A percentile compares a stretch with the other conserved stretches of the same genome.
These are phyloP conservation scores for Chaetomium fimeti DNA, from an alignment of 495 filamentous ascomycete genomes.

Conservation along the genomic window DNA sequence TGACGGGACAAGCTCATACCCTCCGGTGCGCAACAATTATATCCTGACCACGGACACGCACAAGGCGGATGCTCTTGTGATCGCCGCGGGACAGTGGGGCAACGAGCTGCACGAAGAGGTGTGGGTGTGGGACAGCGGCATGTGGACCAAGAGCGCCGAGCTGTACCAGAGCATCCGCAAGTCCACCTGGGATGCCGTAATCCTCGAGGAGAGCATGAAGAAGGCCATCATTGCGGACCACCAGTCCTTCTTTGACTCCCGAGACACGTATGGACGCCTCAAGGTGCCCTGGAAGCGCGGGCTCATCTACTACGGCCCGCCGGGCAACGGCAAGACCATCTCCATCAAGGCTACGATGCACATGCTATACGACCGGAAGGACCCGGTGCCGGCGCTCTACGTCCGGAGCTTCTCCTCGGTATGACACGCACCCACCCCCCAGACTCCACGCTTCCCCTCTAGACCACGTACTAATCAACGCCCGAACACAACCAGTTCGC, in stretches of 20 bases:
- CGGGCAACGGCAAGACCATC: constrained; percentile 68
- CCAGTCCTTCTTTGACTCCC: constrained; percentile 56
- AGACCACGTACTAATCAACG: constrained; percentile 9
- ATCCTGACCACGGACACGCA: constrained; percentile 43
- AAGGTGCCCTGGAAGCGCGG: constrained; percentile 57
- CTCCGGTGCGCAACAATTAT: constrained; percentile 46
- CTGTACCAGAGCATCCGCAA: constrained; percentile 58
- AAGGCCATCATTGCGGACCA: constrained; percentile 58
- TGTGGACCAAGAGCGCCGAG: constrained; percentile 59
- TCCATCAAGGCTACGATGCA: constrained; percentile 66
- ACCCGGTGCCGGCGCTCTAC: constrained; percentile 40
- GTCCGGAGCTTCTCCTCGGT: constrained; percentile 41
- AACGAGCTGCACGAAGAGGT: constrained; percentile 59
- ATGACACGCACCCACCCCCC: constrained; percentile 26
- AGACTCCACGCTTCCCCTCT: constrained; percentile 28
- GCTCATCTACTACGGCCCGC: constrained; percentile 59
- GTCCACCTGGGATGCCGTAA: constrained; percentile 62
- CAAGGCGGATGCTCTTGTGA: constrained; percentile 53
- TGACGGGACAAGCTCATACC: constrained; percentile 42
- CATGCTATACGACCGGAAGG: constrained; percentile 45
- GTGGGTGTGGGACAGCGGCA: constrained; percentile 61
- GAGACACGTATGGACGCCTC: constrained; percentile 54
- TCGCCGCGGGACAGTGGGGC: constrained; percentile 50
- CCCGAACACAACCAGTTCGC: constrained; percentile 34
- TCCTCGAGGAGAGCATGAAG: constrained; percentile 64